phyloP scores from a whole-genome alignment of 2,329 filamentous ascomycete species.

The Coniochaeta hoffmannii region DNA sequence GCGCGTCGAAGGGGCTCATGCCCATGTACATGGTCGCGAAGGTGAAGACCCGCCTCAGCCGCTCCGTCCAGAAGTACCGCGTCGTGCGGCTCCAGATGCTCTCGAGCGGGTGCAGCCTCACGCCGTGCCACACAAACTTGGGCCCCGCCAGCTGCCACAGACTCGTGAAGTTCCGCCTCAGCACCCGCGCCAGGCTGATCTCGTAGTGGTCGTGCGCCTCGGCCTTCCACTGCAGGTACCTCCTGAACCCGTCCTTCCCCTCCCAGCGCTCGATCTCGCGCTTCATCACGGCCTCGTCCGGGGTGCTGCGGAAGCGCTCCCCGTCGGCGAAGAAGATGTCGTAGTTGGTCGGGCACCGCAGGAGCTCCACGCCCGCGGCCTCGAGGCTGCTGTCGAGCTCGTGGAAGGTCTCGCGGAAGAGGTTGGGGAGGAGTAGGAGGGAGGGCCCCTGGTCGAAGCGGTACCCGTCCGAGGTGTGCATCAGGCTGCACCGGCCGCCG shows the following conservation, averaged over 20 bases:
- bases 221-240: slow-evolving; percentile 59
- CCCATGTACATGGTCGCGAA: slow-evolving; percentile 81
- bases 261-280: slow-evolving; percentile 65
- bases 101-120: slow-evolving; percentile 62
- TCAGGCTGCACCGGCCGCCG: slow-evolving; percentile 63
- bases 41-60: slow-evolving; percentile 63
- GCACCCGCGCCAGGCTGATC: slow-evolving; percentile 55
- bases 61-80: slow-evolving; percentile 63
- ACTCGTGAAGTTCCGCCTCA: slow-evolving; percentile 59
- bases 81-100: slow-evolving; percentile 59
- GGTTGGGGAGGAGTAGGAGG: slow-evolving; percentile 60
- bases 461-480: slow-evolving; percentile 52
- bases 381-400: slow-evolving; percentile 62
- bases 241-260: slow-evolving; percentile 60
- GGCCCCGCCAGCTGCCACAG: slow-evolving; percentile 49
- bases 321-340: slow-evolving; percentile 66
- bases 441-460: slow-evolving; percentile 75
- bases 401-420: slow-evolving; percentile 62
- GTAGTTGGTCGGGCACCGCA: slow-evolving; percentile 72
- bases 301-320: slow-evolving; percentile 54
- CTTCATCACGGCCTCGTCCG: slow-evolving; percentile 66
- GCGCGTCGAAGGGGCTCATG: slow-evolving; percentile 70
- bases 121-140: slow-evolving; percentile 49
- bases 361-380: slow-evolving; percentile 56
- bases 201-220: slow-evolving; percentile 67